Percentiles rank a stretch among this genome's conserved stretches.
Evolutionary conservation across 2,329 filamentous ascomycete species (phyloP).

Genomic region (Stachybotrys chlorohalonatus): DNA sequence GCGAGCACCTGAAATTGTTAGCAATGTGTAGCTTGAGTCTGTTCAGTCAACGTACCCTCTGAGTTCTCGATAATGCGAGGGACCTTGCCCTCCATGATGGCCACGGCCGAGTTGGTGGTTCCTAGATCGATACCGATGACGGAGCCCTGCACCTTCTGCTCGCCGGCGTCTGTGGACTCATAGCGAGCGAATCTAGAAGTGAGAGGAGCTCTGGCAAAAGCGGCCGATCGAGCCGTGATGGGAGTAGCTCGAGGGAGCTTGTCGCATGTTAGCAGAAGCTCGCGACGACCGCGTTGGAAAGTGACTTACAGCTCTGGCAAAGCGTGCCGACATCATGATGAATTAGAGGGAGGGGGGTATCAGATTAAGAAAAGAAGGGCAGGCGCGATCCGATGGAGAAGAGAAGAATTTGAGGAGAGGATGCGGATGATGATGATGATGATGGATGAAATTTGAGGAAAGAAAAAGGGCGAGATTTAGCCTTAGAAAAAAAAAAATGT

Average conservation of each 20-base stretch:
- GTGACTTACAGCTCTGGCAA: constrained; percentile 64
- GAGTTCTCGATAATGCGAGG: constrained; percentile 97
- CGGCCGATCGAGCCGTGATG: constrained; percentile 57
- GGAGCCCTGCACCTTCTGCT: constrained; percentile 75
- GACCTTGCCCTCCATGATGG: constrained; percentile 92
- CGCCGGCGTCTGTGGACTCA: constrained; percentile 50
- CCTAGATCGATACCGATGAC: constrained; percentile 98
- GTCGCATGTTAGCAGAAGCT: constrained; percentile 8
- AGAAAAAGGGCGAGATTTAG: constrained; percentile 23
- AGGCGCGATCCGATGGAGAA: constrained; percentile 7
- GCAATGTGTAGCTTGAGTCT: not conserved
- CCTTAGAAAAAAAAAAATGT: constrained; percentile 22
- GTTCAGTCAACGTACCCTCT: constrained; percentile 54
- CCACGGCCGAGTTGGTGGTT: constrained; percentile 96
- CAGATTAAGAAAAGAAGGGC: constrained; percentile 19
- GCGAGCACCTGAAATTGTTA: constrained; percentile 21
- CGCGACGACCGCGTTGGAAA: not conserved
- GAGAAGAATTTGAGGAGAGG: constrained; percentile 4
- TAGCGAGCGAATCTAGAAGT: constrained; percentile 68
- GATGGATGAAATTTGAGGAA: constrained; percentile 2
- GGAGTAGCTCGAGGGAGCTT: constrained; percentile 72
- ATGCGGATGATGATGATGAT: constrained; percentile 9
- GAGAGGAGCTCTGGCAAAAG: constrained; percentile 60
- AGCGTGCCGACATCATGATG: constrained; percentile 64
- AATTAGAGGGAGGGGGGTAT: constrained; percentile 25